Base-by-base conservation (phyloP, 139 green algal genomes). In the Chlorella vulgaris region DNA sequence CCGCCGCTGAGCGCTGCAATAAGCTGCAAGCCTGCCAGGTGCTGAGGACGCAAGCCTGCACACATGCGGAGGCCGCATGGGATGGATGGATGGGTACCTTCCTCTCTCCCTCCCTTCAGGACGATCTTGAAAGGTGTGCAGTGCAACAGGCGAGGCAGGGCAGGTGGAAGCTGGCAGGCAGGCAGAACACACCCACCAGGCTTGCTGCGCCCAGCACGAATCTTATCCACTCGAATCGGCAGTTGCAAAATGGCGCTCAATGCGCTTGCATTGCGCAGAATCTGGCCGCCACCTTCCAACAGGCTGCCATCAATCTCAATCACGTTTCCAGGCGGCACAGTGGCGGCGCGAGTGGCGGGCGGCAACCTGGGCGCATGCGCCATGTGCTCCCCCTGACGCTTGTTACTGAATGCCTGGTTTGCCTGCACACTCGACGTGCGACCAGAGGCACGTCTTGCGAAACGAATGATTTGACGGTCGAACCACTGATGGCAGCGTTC, bases 211-310 rank as follows among this genome's bases (percentile, higher is more conserved):
- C 75, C 69, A 1, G 87, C 89, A 15, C 93, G 70, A 31, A 96
- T 94, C 0, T 90, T 89, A 31, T 67, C 69, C 26, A 96, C 76
- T 0, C 74, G 39, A n/a, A 96, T 55, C 0, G 78, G 38, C 19
- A 18, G 18, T 31, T 73, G 28, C 5, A 67, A 88, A 39, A 96
- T 91, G 43, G 90, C 91, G 2, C 85, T 33, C 31, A 97, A 85
- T 0, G 92, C 91, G 6, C 83, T 77, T 2, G 93, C 77, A 69
- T 93, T 93, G 61, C 93, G 85, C 69, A 97, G 86, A 51, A 96
- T 94, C 80, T 97, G 93, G 0, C 93, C 93, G 58, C 69, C 69
- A 26, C 93, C 93, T 62, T 97, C 93, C 28, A 95, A 85, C 73
- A 92, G 85, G 60, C 89, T 92, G 22, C 93, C 93, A 86, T 60